Percentiles rank a stretch among this genome's conserved stretches.
phyloP scores from a whole-genome alignment of 345 rosid species.

The Salix dunnii region DNA sequence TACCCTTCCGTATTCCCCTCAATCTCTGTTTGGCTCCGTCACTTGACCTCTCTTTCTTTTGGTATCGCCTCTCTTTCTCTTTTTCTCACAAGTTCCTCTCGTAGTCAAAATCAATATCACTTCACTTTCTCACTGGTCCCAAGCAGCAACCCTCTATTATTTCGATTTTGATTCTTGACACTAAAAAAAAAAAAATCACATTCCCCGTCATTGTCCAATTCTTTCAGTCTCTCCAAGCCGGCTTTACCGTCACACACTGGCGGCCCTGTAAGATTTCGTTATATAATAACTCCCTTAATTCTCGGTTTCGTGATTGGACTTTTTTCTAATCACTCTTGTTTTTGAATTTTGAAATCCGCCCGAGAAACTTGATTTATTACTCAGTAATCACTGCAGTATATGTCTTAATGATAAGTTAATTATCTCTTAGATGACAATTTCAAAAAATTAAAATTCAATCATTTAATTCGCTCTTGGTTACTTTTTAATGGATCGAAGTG shows the following conservation, averaged over 20 bases:
- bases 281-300: slow-evolving; percentile 8
- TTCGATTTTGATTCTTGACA: slow-evolving; percentile 10
- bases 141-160: not conserved
- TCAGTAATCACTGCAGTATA: not conserved
- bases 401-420: slow-evolving; percentile 38
- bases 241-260: slow-evolving; percentile 33
- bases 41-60: not conserved
- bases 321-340: slow-evolving; percentile 22
- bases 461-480: not conserved
- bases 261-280: slow-evolving; percentile 15
- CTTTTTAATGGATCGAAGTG: slow-evolving; percentile 13
- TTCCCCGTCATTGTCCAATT: slow-evolving; percentile 15
- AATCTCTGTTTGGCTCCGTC: slow-evolving; percentile 1
- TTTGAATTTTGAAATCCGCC: slow-evolving; percentile 8
- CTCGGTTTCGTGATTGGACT: slow-evolving; percentile 22
- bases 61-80: not conserved
- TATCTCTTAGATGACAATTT: slow-evolving; percentile 4
- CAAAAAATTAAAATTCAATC: not conserved
- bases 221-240: slow-evolving; percentile 5
- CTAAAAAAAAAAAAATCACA: not conserved
- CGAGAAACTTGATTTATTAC: not conserved
- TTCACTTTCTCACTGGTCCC: not conserved
- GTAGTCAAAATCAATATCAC: not conserved
- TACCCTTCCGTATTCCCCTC: slow-evolving; percentile 30
- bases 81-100: not conserved